Base-by-base conservation (phyloP, 1,139 yeast species). In the Ogataea hybrid region DNA sequence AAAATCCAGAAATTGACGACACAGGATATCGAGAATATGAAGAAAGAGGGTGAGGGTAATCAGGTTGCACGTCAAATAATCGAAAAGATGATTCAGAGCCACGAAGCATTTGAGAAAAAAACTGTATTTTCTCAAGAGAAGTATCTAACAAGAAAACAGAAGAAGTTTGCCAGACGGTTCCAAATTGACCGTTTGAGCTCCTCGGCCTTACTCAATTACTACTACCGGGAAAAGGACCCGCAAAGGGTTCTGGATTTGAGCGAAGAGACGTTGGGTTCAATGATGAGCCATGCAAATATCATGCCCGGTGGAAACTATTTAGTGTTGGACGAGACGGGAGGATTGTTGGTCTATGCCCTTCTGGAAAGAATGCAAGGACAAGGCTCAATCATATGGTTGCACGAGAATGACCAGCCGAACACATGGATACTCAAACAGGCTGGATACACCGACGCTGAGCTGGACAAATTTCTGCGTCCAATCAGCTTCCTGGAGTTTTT, bases 371-470 rank as follows among this genome's bases (percentile, higher is more conserved):
- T 92, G 94, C 80, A 79, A 43, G 88, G 92, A 3, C 68, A 79
- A 37, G 98, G 97, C 12, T 70, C 79, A 9, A 79, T 94, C 36
- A 75, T 88, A 4, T 73, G 87, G 23, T 71, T 84, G 3, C 97
- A 92, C 64, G 98, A 90, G 57, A 87, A 89, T 60, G 98, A 92
- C 61, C 97, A 90, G 58, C 81, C 96, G 6, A 90, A 89, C 57
- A 67, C 82, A 29, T 84, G 84, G 50, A 79, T 84, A 0, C 67
- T 92, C 47, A 75, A 77, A 47, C 80, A 80, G 58, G 75, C 90
- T 39, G 79, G 81, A 54, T 80, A 76, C 57, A 61, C 84, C 1
- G 77, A 74, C 23, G 77, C 74, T 14, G 63, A 73, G 40, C 69
- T 78, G 20, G 65, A 71, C 18, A 61, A 67, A 25, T 77, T 81